Conservation (phyloP, 352 stramenopile genomes). For the Pythium aphanidermatum region DNA sequence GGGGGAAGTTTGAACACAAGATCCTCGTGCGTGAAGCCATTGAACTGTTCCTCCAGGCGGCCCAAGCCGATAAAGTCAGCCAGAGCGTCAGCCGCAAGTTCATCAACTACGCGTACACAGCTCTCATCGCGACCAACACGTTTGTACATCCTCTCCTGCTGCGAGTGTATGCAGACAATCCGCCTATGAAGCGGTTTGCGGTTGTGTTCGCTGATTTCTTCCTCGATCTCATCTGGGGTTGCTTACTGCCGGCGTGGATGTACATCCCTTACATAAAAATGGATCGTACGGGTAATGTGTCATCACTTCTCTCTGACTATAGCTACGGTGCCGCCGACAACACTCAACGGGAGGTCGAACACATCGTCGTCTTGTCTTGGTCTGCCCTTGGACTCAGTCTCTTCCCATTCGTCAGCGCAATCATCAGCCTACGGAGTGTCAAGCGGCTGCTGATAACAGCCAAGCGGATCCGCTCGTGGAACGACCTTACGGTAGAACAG, state of each 20-base stretch:
- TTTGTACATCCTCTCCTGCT: slow-evolving; percentile 1
- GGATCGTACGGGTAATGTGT: background rate
- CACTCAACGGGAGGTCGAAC: slow-evolving; percentile 8
- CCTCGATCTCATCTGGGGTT: slow-evolving; percentile 9
- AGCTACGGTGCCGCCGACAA: slow-evolving; percentile 2
- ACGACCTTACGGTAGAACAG: background rate
- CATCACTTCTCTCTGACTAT: background rate
- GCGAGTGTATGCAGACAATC: slow-evolving; percentile 3
- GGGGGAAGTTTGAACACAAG: slow-evolving; percentile 3
- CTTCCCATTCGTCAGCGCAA: slow-evolving; percentile 7
- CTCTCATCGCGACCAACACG: slow-evolving; percentile 1
- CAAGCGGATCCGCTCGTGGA: slow-evolving; percentile 4
- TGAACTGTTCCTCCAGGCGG: slow-evolving; percentile 6
- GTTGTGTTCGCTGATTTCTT: slow-evolving; percentile 12
- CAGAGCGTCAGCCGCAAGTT: background rate
- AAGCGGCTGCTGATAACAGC: slow-evolving; percentile 4
- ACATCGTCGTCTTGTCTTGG: slow-evolving; percentile 11
- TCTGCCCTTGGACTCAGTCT: slow-evolving; percentile 1
- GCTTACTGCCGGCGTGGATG: slow-evolving; percentile 11
- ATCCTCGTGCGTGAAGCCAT: slow-evolving; percentile 8
- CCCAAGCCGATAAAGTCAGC: slow-evolving; percentile 5
- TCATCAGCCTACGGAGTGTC: slow-evolving; percentile 10
- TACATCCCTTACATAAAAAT: slow-evolving; percentile 2
- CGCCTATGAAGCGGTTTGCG: slow-evolving; percentile 5
- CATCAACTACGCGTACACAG: slow-evolving; percentile 3